phyloP scores from a whole-genome alignment of 176 grass and related monocot species.

The Cenchrus purpureus region DNA sequence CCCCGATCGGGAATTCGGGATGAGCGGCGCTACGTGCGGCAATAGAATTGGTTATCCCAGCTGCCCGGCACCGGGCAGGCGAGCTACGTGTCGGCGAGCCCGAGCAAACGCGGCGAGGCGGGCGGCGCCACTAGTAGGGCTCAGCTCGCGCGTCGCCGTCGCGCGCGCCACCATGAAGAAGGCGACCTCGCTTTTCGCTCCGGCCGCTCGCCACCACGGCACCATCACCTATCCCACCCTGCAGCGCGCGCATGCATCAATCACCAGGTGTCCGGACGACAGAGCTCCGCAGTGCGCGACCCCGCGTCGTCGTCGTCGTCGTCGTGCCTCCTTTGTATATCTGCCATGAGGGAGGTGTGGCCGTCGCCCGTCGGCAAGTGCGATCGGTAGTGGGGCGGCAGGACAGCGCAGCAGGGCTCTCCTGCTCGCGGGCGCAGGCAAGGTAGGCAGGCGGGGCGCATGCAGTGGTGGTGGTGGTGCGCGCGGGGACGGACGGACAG shows the following conservation, averaged over 20 bases:
- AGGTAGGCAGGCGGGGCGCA: background rate
- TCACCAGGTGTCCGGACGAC: slow-evolving; percentile 6
- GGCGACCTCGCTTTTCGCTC: background rate
- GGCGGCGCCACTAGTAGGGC: background rate
- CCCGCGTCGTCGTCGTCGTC: background rate
- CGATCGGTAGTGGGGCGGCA: slow-evolving; percentile 33
- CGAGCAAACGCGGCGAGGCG: slow-evolving; percentile 15
- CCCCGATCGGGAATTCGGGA: background rate
- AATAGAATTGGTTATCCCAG: background rate
- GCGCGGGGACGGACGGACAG: background rate
- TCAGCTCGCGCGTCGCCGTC: background rate
- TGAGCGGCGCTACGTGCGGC: slow-evolving; percentile 11
- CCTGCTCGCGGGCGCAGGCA: too few species aligned
- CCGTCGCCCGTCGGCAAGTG: slow-evolving; percentile 35
- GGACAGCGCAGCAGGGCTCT: too few species aligned
- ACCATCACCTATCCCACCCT: too few species aligned
- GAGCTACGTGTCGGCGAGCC: slow-evolving; percentile 40
- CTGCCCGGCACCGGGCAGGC: background rate
- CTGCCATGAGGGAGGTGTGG: background rate
- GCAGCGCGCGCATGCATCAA: too few species aligned
- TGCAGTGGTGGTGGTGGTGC: background rate
- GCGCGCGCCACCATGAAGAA: background rate
- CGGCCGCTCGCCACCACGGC: background rate
- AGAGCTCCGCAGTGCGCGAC: background rate
- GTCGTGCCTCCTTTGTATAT: too few species aligned